phyloP scores from a whole-genome alignment of 495 filamentous ascomycete genomes.

The Diplogelasinospora grovesii region DNA sequence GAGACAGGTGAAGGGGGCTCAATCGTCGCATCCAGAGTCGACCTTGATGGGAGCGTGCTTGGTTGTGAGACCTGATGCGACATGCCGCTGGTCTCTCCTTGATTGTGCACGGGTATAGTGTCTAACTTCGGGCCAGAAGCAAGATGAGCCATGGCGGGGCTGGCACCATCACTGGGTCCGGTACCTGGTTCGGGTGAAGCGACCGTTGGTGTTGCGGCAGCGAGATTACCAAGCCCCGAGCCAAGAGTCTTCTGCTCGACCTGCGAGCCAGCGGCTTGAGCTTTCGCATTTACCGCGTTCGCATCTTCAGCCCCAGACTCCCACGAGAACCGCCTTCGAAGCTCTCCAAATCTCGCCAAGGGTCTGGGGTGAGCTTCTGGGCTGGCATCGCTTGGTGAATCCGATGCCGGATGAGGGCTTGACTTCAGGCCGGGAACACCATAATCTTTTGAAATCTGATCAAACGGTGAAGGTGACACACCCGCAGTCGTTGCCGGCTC shows the following conservation, averaged over 20 bases:
- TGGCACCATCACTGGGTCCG: neutral
- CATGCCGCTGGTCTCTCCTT: slow-evolving; percentile 5
- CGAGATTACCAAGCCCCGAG: slow-evolving; percentile 3
- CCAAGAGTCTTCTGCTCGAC: slow-evolving; percentile 9
- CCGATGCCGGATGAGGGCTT: neutral
- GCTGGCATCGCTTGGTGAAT: neutral
- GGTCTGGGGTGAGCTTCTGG: neutral
- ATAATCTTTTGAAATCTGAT: neutral
- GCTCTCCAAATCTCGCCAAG: slow-evolving; percentile 7
- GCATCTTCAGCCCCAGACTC: slow-evolving; percentile 22
- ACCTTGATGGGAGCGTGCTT: slow-evolving; percentile 24
- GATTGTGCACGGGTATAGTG: neutral
- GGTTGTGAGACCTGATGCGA: slow-evolving; percentile 32
- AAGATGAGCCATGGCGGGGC: neutral
- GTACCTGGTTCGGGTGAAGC: neutral
- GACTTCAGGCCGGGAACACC: neutral
- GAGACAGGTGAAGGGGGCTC: slow-evolving; percentile 33
- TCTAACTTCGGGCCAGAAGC: slow-evolving; percentile 1
- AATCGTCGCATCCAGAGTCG: slow-evolving; percentile 11
- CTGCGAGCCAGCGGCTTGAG: neutral
- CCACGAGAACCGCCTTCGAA: slow-evolving; percentile 47
- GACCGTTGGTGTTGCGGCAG: neutral
- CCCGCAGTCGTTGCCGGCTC: neutral
- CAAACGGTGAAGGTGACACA: neutral
- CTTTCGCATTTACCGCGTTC: neutral